Evolutionary conservation across 2,329 filamentous ascomycete genomes (phyloP), one percentile per base, ranked within the genome.

Genomic region (Thielaviopsis euricoi): DNA sequence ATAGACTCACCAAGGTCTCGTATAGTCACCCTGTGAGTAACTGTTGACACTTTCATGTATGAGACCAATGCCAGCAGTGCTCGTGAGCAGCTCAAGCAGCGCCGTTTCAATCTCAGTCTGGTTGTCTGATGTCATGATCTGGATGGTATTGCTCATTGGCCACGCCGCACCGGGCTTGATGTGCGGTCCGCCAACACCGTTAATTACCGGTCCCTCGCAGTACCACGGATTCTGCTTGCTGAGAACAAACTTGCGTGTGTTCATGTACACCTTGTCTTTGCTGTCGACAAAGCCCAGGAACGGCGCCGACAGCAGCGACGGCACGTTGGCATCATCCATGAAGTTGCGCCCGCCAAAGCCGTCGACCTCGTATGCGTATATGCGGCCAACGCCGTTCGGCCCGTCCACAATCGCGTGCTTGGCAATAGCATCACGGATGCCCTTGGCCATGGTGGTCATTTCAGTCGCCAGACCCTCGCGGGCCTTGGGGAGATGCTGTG

Each of bases 141-240:
- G 74, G 19, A 79, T 75, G 12, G 78, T 76, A 29, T 73, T 71
- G 0, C 76, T 74, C 77, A 81, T 80, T 0, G 78, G 77, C 78
- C 78, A 80, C 0, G 76, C 74, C 40, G 71, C 70, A 0, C 76
- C 77, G 0, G 76, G 74, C 0, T 87, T 86, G 59, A 89, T 81
- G 63, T 78, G 77, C 3, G 76, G 75, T 1, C 76, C 87, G 7
- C 89, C 88, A 58, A 93, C 85, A 1, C 84, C 86, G 4, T 78
- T 80, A 65, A 93, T 85, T 0, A 75, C 77, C 0, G 74, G 71
- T 0, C 87, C 87, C 17, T 74, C 73, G 55, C 87, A 74, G 64
- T 79, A 95, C 69, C 93, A 95, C 0, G 89, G 87, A 65, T 95
- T 95, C 0, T 81, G 80, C 57, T 80, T 79, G 59, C 80, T 80